Base-by-base conservation (phyloP, 2,329 filamentous ascomycete genomes). In the Falciphora oryzae region DNA sequence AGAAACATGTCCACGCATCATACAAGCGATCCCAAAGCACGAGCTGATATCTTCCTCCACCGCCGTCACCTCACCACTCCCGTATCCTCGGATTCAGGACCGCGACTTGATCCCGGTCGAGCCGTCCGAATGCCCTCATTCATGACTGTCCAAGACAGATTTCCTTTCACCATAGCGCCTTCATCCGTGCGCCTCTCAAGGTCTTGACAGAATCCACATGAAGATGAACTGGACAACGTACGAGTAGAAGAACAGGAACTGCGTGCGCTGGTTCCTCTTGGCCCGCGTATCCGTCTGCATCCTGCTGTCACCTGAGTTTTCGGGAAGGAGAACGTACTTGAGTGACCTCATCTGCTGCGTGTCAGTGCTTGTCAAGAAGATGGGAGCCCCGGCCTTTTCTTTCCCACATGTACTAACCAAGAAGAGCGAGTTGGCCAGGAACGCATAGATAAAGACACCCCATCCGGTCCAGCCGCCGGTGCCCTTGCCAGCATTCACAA, bases 221-320 rank as follows among this genome's bases (percentile, higher is more conserved):
- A 98, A 96, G 65, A 93, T 80, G 70, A 98, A 85, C 79, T 99
- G 95, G 65, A 98, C 89, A 64, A 96, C 82, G 77, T 98, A 99
- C 59, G 93, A 94, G 78, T 99, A 97, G 70, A 93, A 83, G 76
- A 96, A 96, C 69, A 97, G 82, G 73, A 97, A 97, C 77, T 97
- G 92, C 1, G 93, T 97, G 68, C 93, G 84, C 74, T 92, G 88
- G 77, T 90, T 95, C 73, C 90, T 88, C 79, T 97, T 95, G 56
- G 91, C 89, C 67, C 93, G 86, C 32, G 92, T 92, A 66, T 96
- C 90, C 70, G 83, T 84, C 74, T 85, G 80, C 83, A 88, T 85
- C 38, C 86, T 83, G 64, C 83, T 85, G 71, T 89, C 87, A 66
- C 81, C 83, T 1, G 88, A 83, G 66, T 86, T 92, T 74, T 97